Base-by-base conservation (phyloP, 2,329 filamentous ascomycete species). In the Pyrenochaeta sp. region DNA sequence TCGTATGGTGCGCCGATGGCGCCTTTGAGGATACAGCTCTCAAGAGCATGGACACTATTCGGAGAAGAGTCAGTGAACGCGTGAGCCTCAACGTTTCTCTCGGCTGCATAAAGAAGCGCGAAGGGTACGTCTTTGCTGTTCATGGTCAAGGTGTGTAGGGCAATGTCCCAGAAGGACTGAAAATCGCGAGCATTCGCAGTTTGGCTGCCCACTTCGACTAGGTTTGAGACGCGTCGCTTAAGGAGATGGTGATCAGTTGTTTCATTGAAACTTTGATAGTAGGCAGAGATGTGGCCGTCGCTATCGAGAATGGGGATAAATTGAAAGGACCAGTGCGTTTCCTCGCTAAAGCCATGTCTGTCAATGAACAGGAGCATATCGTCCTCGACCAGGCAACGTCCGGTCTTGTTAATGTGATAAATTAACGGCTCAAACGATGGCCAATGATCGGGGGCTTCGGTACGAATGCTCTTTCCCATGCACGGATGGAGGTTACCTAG, bases 261-360 rank as follows among this genome's bases (percentile, higher is more conserved):
- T 59, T 94, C 90, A 57, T 91, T 91, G 0, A 87, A 84, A 1
- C 89, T 89, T 63, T 92, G 91, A 69, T 91, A 92, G 1, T 93
- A 75, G 2, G 89, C 90, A 31, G 89, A 83, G 7, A 92, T 85
- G 10, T 83, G 82, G 1, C 90, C 90, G 45, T 90, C 84, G 10
- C 81, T 80, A 5, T 89, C 88, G 2, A 92, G 81, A 35, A 93
- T 78, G 0, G 90, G 90, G 12, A 92, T 86, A 30, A 93, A 85
- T 2, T 87, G 88, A 87, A 90, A 93, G 11, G 87, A 89, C 73
- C 92, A 93, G 66, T 90, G 93, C 0, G 88, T 86, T 68, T 94
- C 90, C 72, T 95, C 90, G 1, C 90, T 73, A 53, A 84, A 90
- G 1, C 85, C 84, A 56, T 87, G 83, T 11, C 90, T 84, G 23